Evolutionary conservation across 2,329 filamentous ascomycete genomes (phyloP), one percentile per base, ranked within the genome.

Genomic region (Ampelomyces quisqualis): DNA sequence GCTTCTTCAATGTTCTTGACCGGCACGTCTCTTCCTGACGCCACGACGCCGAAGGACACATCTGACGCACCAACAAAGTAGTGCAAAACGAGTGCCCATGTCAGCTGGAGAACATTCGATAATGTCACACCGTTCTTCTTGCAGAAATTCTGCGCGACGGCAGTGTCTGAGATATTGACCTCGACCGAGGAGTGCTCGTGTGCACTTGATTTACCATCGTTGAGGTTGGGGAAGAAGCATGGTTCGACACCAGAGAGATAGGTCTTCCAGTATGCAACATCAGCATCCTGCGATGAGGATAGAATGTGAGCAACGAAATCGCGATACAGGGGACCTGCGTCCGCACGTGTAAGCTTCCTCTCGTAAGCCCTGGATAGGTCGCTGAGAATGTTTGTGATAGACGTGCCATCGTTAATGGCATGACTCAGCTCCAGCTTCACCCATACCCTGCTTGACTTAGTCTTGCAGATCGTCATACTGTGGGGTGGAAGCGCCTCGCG

Each of bases 31-130:
- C 79, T 69, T 2, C 78, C 78, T 0, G 76, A 77, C 3, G 77
- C 59, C 0, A 79, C 70, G 40, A 79, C 76, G 1, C 78, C 78
- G 44, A 80, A 81, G 20, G 73, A 76, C 0, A 79, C 70, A 27
- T 77, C 72, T 2, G 66, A 63, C 0, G 65, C 60, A 0, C 70
- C 70, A 1, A 76, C 76, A 47, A 77, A 78, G 3, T 61, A 62
- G 2, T 72, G 67, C 3, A 81, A 54, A 0, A 77, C 68, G 14
- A 80, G 64, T 1, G 72, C 73, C 78, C 78, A 81, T 0, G 70
- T 69, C 19, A 76, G 67, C 38, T 79, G 76, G 0, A 81, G 65
- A 2, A 80, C 51, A 22, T 71, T 76, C 0, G 77, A 74, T 0
- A 75, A 45, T 0, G 77, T 81, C 8, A 75, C 63, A 4, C 66